Base-by-base conservation (phyloP, 2,329 filamentous ascomycete species). In the Domatiomyces globalis region DNA sequence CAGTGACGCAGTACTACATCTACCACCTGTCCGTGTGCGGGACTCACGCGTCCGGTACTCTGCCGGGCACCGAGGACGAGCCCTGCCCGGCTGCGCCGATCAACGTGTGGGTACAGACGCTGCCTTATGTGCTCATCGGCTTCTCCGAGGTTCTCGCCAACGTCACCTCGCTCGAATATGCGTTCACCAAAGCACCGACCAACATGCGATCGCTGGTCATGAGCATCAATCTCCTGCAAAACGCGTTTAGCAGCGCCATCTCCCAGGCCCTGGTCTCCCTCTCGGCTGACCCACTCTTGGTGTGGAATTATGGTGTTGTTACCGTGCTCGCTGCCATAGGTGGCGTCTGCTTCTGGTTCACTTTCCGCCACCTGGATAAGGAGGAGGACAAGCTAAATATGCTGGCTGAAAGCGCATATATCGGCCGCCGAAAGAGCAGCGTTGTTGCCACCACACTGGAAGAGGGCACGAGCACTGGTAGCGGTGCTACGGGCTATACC, bases 141-240 rank as follows among this genome's bases (percentile, higher is more conserved):
- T 56, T 63, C 48, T 60, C 61, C 44, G 61, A 63, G 50, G 61
- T 62, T 43, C 54, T 63, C 45, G 59, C 58, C 2, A 76, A 71
- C 9, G 73, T 80, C 52, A 80, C 77, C 2, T 80, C 80, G 1
- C 78, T 84, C 57, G 84, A 87, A 64, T 87, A 86, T 57, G 85
- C 85, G 33, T 88, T 81, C 70, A 82, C 81, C 64, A 86, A 87
- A 67, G 83, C 84, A 0, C 85, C 85, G 22, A 79, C 77, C 62
- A 87, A 87, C 71, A 89, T 89, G 85, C 81, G 83, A 58, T 84
- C 81, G 1, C 54, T 58, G n/a, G 83, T 89, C 10, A 74, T 71
- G 66, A 77, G 78, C 18, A 72, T 87, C 60, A 81, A 81, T 62
- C 73, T 87, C 42, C 81, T 84, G 70, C 86, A 79, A 74, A 81